phyloP scores from a whole-genome alignment of 148 eudicot species.

The Dianthus caryophyllus region DNA sequence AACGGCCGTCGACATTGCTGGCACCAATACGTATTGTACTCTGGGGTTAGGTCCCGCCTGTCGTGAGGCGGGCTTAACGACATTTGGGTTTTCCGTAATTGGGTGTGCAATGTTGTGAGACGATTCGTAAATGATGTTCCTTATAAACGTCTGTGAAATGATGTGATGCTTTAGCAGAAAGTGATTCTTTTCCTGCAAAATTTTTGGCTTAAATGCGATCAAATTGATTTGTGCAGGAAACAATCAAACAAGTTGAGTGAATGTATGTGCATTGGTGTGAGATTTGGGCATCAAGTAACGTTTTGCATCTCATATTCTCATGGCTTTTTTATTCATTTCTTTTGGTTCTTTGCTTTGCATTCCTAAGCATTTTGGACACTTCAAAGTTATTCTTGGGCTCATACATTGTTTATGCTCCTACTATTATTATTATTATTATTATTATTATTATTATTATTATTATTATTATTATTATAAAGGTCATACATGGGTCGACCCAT shows the following conservation, averaged over 20 bases:
- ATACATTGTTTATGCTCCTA: background rate
- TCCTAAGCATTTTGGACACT: background rate
- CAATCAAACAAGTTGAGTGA: constrained; percentile 9
- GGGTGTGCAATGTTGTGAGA: background rate
- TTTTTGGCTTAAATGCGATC: background rate
- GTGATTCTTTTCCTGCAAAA: constrained; percentile 26
- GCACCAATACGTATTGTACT: constrained; percentile 62
- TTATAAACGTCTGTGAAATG: background rate
- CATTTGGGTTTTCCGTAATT: constrained; percentile 22
- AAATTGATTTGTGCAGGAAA: constrained; percentile 26
- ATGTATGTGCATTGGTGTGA: background rate
- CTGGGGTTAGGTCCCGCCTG: constrained; percentile 18
- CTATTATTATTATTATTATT: too few species aligned
- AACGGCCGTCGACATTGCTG: constrained; percentile 63
- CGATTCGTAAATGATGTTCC: background rate
- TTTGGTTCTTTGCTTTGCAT: background rate
- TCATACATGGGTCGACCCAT: background rate
- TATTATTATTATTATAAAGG: background rate
- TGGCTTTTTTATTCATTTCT: background rate
- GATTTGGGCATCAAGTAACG: background rate
- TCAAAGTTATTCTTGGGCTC: background rate
- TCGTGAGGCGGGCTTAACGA: constrained; percentile 29
- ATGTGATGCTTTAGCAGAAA: constrained; percentile 1
- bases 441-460: too few species aligned
- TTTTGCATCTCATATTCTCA: background rate